These are phyloP conservation scores for Podila clonocystis DNA, from an alignment of 192 early-diverging fungal species.

Conservation along the genomic window DNA sequence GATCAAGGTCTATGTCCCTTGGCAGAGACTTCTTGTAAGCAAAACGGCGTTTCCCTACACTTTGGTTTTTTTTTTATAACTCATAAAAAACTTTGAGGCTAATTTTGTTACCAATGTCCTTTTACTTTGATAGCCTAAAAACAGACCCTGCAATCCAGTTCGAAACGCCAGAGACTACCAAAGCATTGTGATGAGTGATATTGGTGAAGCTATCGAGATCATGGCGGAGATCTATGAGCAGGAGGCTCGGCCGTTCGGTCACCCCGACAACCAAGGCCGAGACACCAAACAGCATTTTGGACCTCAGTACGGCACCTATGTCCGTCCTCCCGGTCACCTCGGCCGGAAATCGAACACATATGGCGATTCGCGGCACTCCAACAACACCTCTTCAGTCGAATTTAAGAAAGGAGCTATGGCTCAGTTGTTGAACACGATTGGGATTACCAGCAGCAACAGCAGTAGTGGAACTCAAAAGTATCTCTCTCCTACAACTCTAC, in stretches of 20 bases:
- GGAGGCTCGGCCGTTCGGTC: slow-evolving; percentile 23
- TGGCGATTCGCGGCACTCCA: not conserved
- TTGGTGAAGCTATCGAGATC: slow-evolving; percentile 32
- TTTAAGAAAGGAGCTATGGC: not conserved
- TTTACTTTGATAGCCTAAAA: not conserved
- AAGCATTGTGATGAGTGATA: slow-evolving; percentile 38
- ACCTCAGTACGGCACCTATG: slow-evolving; percentile 1
- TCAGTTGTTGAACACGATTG: not conserved
- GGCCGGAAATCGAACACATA: not conserved
- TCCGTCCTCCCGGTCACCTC: slow-evolving; percentile 10
- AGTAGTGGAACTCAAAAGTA: not conserved
- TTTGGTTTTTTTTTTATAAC: not conserved
- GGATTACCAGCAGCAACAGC: not conserved
- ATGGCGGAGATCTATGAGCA: slow-evolving; percentile 46
- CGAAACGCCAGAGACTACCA: slow-evolving; percentile 22
- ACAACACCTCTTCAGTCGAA: not conserved
- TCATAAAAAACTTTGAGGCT: not conserved
- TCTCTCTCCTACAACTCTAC: not conserved
- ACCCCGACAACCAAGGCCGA: slow-evolving; percentile 30
- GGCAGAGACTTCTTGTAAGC: slow-evolving; percentile 9
- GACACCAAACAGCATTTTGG: slow-evolving; percentile 19
- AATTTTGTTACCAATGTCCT: too few relatives aligned
- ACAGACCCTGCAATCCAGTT: slow-evolving; percentile 2
- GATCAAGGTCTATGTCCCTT: slow-evolving; percentile 19
- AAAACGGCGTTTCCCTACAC: not conserved